Evolutionary conservation across 352 stramenopile genomes (phyloP), one percentile per base, ranked within the genome.

Genomic region (Phytophthora multivora): DNA sequence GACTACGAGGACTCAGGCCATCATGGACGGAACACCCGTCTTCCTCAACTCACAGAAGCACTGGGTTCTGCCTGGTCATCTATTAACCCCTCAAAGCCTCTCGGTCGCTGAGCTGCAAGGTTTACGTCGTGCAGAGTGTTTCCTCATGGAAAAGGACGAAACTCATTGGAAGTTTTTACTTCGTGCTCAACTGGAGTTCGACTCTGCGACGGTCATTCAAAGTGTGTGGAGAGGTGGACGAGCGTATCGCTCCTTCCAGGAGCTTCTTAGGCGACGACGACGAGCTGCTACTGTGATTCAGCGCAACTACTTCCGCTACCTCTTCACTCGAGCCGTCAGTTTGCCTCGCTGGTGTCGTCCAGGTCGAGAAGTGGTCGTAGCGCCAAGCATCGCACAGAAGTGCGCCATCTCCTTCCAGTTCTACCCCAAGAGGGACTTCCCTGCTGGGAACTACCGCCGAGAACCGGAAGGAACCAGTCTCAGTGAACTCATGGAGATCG

Each of bases 401-500:
- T 80, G 75, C 19, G 83, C 81, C 0, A 82, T 90, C 31, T 75
- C 69, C 13, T 94, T 94, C 63, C 79, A 90, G 51, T 94, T 94
- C 63, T 91, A 92, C 52, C 54, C 67, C 2, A 75, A 72, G 21
- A 91, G 84, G 50, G 85, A 94, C 49, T 92, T 94, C 28, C 70
- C 80, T 3, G 65, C 75, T 10, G 86, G 83, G 2, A 94, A 92
- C 38, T 90, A 83, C 68, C 67, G 68, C 13, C 70, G 74, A 6
- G 47, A 91, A 18, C 41, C 71, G 7, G 61, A 74, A 16, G 66
- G 50, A 21, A 43, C 63, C 12, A 73, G 50, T 4, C n/a, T 88
- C 3, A 10, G 33, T 0, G 58, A 79, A 49, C 71, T 94, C 31
- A 87, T 87, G 73, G 71, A 89, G 13, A 56, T 80, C 12, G 83